Percentiles rank a stretch among this genome's conserved stretches.
These are phyloP conservation scores for Hyphodiscus hymeniophilus DNA, from an alignment of 495 filamentous ascomycete genomes.

Conservation along the genomic window DNA sequence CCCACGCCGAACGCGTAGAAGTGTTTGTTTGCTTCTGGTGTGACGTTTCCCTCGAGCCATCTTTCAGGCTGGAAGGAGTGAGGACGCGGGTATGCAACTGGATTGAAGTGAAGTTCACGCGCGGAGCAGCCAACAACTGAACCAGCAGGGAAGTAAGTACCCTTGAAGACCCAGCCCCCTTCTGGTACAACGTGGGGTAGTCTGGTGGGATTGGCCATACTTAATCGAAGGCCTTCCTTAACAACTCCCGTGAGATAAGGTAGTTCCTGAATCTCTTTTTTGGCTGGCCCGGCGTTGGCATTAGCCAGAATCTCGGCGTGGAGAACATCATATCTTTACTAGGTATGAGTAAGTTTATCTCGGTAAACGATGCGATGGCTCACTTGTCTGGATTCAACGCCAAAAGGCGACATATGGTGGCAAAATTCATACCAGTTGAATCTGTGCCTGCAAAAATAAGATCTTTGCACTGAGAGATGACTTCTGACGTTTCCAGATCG, in stretches of 20 bases:
- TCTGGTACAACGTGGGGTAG: slow-evolving; percentile 38
- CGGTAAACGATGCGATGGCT: background rate
- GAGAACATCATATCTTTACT: slow-evolving; percentile 29
- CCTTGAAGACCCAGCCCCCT: slow-evolving; percentile 30
- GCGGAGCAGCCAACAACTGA: slow-evolving; percentile 35
- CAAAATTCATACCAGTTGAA: slow-evolving; percentile 36
- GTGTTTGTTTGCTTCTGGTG: slow-evolving; percentile 30
- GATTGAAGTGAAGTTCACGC: slow-evolving; percentile 38
- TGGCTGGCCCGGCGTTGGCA: slow-evolving; percentile 11
- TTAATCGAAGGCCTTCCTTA: slow-evolving; percentile 36
- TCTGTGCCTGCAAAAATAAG: slow-evolving; percentile 35
- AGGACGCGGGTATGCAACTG: slow-evolving; percentile 34
- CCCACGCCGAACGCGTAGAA: slow-evolving; percentile 43
- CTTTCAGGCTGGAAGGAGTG: slow-evolving; percentile 39
- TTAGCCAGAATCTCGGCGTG: slow-evolving; percentile 27
- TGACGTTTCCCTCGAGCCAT: slow-evolving; percentile 33
- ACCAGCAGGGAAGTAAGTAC: slow-evolving; percentile 31
- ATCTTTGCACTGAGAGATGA: slow-evolving; percentile 37
- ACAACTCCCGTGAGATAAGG: slow-evolving; percentile 36
- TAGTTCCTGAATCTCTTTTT: slow-evolving; percentile 25
- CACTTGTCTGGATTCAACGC: slow-evolving; percentile 34
- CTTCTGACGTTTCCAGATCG: slow-evolving; percentile 32
- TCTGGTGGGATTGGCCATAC: slow-evolving; percentile 42
- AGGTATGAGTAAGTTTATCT: slow-evolving; percentile 1
- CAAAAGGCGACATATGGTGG: slow-evolving; percentile 34